phyloP scores from a whole-genome alignment of 768 basidiomycete genomes.

The Collybiopsis luxurians region DNA sequence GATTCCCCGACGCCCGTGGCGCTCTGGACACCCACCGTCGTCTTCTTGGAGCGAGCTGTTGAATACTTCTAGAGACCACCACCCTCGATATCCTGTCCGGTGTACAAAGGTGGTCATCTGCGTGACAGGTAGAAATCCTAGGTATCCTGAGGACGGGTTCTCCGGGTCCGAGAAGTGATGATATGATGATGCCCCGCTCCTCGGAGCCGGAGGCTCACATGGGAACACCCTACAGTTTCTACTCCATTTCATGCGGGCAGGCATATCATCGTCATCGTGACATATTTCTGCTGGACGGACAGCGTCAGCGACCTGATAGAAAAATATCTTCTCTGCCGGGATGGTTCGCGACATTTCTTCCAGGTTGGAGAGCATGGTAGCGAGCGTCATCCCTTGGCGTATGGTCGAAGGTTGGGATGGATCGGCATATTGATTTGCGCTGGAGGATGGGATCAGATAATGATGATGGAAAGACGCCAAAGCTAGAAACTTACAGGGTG shows the following conservation, averaged over 20 bases:
- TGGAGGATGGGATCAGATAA: constrained; percentile 6
- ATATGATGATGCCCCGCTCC: not conserved
- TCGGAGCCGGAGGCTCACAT: constrained; percentile 20
- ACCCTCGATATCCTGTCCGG: constrained; percentile 31
- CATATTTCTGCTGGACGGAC: constrained; percentile 17
- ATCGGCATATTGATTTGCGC: constrained; percentile 37
- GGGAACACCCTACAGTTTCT: constrained; percentile 36
- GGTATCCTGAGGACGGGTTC: constrained; percentile 10
- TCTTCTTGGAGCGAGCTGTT: constrained; percentile 27
- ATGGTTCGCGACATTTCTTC: constrained; percentile 23
- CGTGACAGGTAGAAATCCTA: constrained; percentile 33
- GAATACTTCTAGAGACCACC: constrained; percentile 38
- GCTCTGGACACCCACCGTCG: constrained; percentile 16
- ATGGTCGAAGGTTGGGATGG: constrained; percentile 24
- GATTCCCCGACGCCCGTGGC: constrained; percentile 25
- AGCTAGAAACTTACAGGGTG: constrained; percentile 20
- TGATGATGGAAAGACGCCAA: not conserved
- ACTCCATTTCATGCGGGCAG: constrained; percentile 35
- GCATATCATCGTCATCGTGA: constrained; percentile 17
- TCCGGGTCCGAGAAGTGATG: not conserved
- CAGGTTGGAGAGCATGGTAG: constrained; percentile 22
- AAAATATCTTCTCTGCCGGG: constrained; percentile 35
- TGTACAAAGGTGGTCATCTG: constrained; percentile 28
- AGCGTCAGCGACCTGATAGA: constrained; percentile 39
- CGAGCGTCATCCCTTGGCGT: constrained; percentile 13